Conservation (phyloP, 148 eudicot genomes). For the Silene uniflora region DNA sequence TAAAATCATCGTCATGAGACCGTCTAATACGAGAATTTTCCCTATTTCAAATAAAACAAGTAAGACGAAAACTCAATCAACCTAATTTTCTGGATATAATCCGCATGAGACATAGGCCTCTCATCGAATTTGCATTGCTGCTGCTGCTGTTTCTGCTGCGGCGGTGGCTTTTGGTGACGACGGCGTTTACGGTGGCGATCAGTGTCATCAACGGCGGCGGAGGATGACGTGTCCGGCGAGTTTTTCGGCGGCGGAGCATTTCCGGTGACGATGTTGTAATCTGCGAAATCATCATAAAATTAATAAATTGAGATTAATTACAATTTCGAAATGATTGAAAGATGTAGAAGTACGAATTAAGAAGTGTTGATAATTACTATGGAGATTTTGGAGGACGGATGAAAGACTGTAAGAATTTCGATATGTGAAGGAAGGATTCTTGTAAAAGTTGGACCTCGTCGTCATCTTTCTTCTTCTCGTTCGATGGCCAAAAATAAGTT, state of each 20-base stretch:
- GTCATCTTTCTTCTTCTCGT: slow-evolving; percentile 31
- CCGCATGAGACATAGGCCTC: slow-evolving; percentile 69
- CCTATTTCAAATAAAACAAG: background rate
- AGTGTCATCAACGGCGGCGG: slow-evolving; percentile 15
- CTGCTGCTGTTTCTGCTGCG: background rate
- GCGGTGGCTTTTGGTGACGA: slow-evolving; percentile 26
- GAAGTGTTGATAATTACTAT: slow-evolving; percentile 26
- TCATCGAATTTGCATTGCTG: slow-evolving; percentile 29
- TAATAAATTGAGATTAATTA: background rate
- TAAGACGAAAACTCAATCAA: background rate
- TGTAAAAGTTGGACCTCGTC: slow-evolving; percentile 64
- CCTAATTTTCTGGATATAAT: slow-evolving; percentile 61
- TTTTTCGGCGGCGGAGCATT: slow-evolving; percentile 35
- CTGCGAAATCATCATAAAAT: slow-evolving; percentile 22
- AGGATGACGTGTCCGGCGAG: background rate
- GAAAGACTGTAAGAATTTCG: slow-evolving; percentile 52
- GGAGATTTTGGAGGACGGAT: slow-evolving; percentile 64
- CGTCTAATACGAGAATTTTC: too few relatives aligned
- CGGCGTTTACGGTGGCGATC: slow-evolving; percentile 37
- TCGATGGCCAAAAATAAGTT: background rate
- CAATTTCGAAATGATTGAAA: background rate
- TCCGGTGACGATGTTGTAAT: slow-evolving; percentile 62
- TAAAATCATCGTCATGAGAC: too few relatives aligned
- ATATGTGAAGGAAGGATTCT: slow-evolving; percentile 66
- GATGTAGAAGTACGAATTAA: background rate